Evolutionary conservation across 352 stramenopile genomes (phyloP).

Genomic region (Phytophthora litchii): DNA sequence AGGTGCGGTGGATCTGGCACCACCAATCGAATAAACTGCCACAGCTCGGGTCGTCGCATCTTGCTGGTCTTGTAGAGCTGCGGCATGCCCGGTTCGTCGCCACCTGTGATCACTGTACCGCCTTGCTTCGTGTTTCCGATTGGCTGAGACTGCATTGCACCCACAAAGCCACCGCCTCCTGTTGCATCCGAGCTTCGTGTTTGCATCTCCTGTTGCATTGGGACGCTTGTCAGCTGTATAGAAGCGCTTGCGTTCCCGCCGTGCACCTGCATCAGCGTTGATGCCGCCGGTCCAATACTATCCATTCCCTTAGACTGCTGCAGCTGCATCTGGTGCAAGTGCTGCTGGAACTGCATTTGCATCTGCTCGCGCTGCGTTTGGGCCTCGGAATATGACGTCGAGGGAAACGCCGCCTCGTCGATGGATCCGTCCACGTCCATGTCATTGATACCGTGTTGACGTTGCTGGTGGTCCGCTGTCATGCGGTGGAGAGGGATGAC

Average conservation of each 20-base stretch:
- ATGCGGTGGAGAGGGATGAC: conserved; percentile 8
- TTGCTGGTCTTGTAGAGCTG: conserved; percentile 65
- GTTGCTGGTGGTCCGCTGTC: conserved; percentile 24
- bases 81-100: conserved; percentile 27
- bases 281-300: conserved; percentile 21
- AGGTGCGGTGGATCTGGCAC: conserved; percentile 51
- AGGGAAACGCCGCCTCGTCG: conserved; percentile 14
- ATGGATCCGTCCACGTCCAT: conserved; percentile 16
- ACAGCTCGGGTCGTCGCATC: conserved; percentile 60
- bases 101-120: conserved; percentile 10
- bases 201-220: conserved; percentile 14
- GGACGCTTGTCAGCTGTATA: conserved; percentile 12
- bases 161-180: neutral
- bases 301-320: conserved; percentile 12
- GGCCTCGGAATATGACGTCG: conserved; percentile 17
- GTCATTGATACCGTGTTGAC: conserved; percentile 5
- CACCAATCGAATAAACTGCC: conserved; percentile 63
- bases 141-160: neutral
- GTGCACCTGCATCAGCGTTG: conserved; percentile 29
- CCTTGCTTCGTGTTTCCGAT: neutral
- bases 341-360: conserved; percentile 41
- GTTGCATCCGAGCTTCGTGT: conserved; percentile 8
- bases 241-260: neutral
- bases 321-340: conserved; percentile 27
- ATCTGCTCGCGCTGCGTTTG: conserved; percentile 24